Evolutionary conservation across 2,329 filamentous ascomycete genomes (phyloP).

Genomic region (Beauveria medogensis): DNA sequence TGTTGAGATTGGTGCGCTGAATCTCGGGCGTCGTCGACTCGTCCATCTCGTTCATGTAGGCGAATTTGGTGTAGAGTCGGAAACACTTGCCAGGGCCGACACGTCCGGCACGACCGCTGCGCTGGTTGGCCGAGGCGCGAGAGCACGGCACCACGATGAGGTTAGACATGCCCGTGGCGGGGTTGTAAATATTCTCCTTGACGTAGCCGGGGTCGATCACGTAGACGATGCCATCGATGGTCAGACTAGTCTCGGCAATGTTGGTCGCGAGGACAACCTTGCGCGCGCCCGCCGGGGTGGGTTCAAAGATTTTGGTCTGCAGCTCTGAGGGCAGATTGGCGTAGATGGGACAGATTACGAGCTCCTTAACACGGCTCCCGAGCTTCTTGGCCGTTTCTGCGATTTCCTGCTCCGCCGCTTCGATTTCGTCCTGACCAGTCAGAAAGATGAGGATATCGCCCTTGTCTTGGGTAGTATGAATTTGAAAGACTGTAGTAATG

Average conservation of each 20-base stretch:
- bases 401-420: constrained; percentile 75
- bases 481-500: constrained; percentile 90
- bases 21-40: constrained; percentile 91
- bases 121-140: constrained; percentile 84
- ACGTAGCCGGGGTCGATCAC: constrained; percentile 94
- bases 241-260: constrained; percentile 92
- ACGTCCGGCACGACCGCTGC: constrained; percentile 85
- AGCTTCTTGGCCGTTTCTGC: constrained; percentile 81
- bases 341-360: constrained; percentile 90
- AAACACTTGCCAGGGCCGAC: constrained; percentile 91
- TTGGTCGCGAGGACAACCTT: constrained; percentile 95
- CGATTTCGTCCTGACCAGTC: constrained; percentile 94
- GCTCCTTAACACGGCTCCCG: constrained; percentile 72
- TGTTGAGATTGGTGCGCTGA: constrained; percentile 78
- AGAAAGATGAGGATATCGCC: constrained; percentile 94
- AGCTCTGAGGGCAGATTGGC: constrained; percentile 85
- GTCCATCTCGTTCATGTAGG: constrained; percentile 90
- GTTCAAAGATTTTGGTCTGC: constrained; percentile 90
- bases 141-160: constrained; percentile 87
- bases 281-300: constrained; percentile 72
- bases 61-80: constrained; percentile 85
- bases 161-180: constrained; percentile 85
- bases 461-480: constrained; percentile 75
- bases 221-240: constrained; percentile 92
- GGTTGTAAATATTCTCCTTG: constrained; percentile 92